Evolutionary conservation across 208 protist species (phyloP).

Genomic region (Leishmania tropica): DNA sequence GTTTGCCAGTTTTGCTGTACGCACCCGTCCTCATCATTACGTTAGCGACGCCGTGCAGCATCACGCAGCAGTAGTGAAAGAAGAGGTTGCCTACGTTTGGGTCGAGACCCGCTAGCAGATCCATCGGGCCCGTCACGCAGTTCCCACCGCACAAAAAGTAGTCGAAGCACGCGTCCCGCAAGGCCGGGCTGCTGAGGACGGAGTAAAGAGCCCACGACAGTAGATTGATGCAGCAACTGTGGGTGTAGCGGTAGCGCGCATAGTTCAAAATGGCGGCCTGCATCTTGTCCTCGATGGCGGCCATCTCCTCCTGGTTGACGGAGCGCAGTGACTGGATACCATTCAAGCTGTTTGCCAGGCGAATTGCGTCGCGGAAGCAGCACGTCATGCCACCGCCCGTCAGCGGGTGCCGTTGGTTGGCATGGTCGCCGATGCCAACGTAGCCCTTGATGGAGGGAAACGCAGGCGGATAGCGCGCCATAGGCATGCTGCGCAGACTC

Average conservation of each 20-base stretch:
- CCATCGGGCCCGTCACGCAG: slow-evolving; percentile 85
- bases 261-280: slow-evolving; percentile 65
- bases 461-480: slow-evolving; percentile 75
- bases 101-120: slow-evolving; percentile 82
- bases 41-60: slow-evolving; percentile 59
- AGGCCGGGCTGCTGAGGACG: slow-evolving; percentile 73
- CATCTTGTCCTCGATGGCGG: slow-evolving; percentile 58
- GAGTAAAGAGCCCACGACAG: slow-evolving; percentile 92
- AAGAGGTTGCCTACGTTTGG: slow-evolving; percentile 65
- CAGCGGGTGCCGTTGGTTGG: slow-evolving; percentile 94
- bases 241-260: slow-evolving; percentile 50
- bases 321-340: slow-evolving; percentile 47
- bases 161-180: slow-evolving; percentile 90
- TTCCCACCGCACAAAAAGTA: slow-evolving; percentile 91
- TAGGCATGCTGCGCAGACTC: slow-evolving; percentile 82
- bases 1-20: slow-evolving; percentile 30
- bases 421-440: slow-evolving; percentile 92
- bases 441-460: slow-evolving; percentile 85
- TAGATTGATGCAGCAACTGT: slow-evolving; percentile 92
- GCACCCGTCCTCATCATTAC: slow-evolving; percentile 53
- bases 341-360: slow-evolving; percentile 67
- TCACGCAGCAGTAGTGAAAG: slow-evolving; percentile 89
- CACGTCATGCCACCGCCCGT: slow-evolving; percentile 94
- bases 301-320: slow-evolving; percentile 47
- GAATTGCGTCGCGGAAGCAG: slow-evolving; percentile 86